Base-by-base conservation (phyloP, 2,329 filamentous ascomycete genomes). In the Claviceps monticola region DNA sequence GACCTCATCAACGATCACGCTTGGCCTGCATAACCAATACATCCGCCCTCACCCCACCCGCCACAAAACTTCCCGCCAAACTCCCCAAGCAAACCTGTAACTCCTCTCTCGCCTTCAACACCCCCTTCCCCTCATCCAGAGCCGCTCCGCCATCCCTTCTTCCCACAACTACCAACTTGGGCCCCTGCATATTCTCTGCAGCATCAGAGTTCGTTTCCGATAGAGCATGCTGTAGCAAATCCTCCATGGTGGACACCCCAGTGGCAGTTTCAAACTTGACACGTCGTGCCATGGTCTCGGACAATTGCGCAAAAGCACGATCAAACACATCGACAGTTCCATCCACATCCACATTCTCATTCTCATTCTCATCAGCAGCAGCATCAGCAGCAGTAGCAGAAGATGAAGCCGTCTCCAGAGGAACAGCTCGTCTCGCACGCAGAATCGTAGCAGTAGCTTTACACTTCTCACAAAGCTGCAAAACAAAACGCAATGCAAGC, bases 401-500 rank as follows among this genome's bases (percentile, higher is more conserved):
- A 37, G 26, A 36, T 4, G 29, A 26, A 4, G 39, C 19, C 17
- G 17, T 21, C 7, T 11, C 45, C 17, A 44, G 34, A 3, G 43
- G 29, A 1, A 45, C 36, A 3, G 49, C 42, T 1, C 46, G 54
- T n/a, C 46, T 52, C 11, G 55, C 55, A 17, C 56, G 81, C 1
- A 85, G 72, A 36, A 96, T 76, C 0, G 86, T 91, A 0, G 83
- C 87, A 0, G 87, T 90, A 26, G 95, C 80, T 44, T 86, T 79
- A 4, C 80, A 76, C 60, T 89, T 93, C 63, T 84, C 82, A 1
- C 84, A 87, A 1, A 98, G 75, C 61, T 96, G 91, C 3, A 97
- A 74, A 3, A 91, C 84, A 23, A 97, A 79, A 1, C 83, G 75
- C 0, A 97, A 74, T 0, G 89, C 90, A 4, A 84, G 79, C 7